Base-by-base conservation (phyloP, 2,329 filamentous ascomycete species). In the Waltergamsia citrina region DNA sequence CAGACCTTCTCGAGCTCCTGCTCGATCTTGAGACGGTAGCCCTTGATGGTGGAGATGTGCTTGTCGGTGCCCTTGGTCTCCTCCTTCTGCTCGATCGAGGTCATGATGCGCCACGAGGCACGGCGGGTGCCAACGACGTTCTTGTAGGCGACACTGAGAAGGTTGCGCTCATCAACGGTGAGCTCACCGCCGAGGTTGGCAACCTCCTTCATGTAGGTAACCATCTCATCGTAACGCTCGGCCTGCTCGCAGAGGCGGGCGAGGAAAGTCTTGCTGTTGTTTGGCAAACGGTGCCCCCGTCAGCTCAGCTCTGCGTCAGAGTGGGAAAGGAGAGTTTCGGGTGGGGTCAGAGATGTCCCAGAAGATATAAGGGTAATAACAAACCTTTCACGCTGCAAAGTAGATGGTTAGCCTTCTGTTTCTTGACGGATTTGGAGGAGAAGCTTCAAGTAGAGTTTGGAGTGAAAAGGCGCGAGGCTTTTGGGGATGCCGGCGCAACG, bases 181-280 rank as follows among this genome's bases (percentile, higher is more conserved):
- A 90, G 81, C 67, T 88, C 84, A 54, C 75, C 74, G 50, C 73
- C 76, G 51, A 81, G 63, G 71, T 94, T 93, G 67, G 90, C 90
- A 56, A 96, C 90, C 82, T 95, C 87, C 85, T 96, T 96, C 92
- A 96, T 96, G 74, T 90, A 95, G 60, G 81, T 87, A 54, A 96
- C 90, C 90, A 96, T 96, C 72, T 96, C 92, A 90, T 98, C 90
- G 71, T 98, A 98, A 62, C 90, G 90, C 78, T 96, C 92, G 63
- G 92, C 92, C 81, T 98, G 92, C 85, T 96, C 92, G 77, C 92
- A 96, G 63, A 98, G 87, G 73, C 92, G 82, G 67, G 92, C 92
- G 66, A 96, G 86, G 78, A 96, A 96, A 62, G 92, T 96, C 82
- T 96, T 96, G 83, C 87, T 94, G 63, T 60, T 20, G n/a, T 6